Conservation (phyloP, 176 grass and related monocot genomes). For the Saccharum spontaneum region DNA sequence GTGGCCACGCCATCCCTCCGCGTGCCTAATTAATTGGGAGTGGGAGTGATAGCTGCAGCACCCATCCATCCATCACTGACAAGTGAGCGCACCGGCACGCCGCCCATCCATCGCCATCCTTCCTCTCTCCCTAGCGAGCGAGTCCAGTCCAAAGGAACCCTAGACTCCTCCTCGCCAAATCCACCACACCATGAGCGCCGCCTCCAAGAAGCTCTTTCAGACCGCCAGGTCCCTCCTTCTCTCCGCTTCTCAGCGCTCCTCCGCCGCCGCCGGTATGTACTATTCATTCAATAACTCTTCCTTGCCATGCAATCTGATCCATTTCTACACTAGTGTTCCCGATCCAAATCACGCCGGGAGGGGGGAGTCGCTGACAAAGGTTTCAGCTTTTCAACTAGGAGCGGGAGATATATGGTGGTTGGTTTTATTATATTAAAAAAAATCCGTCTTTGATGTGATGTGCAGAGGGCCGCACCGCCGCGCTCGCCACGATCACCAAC, state of each 20-base stretch:
- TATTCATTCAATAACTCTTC: neutral
- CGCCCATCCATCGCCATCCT: neutral
- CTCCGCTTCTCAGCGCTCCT: constrained; percentile 37
- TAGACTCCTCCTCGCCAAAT: neutral
- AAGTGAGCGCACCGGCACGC: neutral
- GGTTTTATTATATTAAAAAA: neutral
- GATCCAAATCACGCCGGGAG: neutral
- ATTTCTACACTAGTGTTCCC: too few relatives aligned
- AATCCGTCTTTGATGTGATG: neutral
- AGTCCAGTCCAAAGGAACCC: neutral
- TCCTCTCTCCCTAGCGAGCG: neutral
- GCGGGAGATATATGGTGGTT: too few relatives aligned
- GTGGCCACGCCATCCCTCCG: neutral
- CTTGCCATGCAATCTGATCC: neutral
- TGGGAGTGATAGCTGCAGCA: neutral
- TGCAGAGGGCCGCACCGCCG: constrained; percentile 61
- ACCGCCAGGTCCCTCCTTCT: constrained; percentile 54
- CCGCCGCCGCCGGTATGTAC: constrained; percentile 35
- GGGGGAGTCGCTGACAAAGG: neutral
- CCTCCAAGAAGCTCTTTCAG: constrained; percentile 47
- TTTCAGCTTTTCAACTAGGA: neutral
- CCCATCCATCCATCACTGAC: neutral
- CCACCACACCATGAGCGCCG: neutral
- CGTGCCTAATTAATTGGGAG: neutral
- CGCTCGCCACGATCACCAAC: constrained; percentile 51